Conservation (phyloP, 805 yeast genomes). For the Zygosaccharomyces kombuchaensis region DNA sequence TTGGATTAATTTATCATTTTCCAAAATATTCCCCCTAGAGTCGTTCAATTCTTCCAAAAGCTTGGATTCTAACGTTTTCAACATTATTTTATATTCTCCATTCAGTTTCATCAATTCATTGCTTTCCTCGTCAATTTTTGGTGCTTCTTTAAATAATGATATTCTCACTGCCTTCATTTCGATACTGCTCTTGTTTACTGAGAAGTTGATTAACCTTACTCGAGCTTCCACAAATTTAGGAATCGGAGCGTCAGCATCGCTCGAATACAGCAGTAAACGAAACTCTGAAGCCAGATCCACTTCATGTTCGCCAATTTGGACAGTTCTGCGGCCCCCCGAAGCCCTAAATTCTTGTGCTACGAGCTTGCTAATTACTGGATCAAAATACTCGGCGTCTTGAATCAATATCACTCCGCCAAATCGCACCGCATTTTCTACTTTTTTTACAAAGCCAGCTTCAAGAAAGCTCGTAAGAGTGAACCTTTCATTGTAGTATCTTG, state of each 20-base stretch:
- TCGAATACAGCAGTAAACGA: constrained; percentile 55
- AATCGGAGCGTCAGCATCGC: constrained; percentile 46
- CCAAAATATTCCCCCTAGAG: constrained; percentile 59
- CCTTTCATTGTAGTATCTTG: constrained; percentile 30
- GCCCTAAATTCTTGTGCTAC: constrained; percentile 54
- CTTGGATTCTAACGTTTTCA: constrained; percentile 54
- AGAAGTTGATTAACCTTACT: constrained; percentile 61
- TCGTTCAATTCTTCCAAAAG: constrained; percentile 55
- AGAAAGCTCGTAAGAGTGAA: constrained; percentile 63
- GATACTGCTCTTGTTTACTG: constrained; percentile 64
- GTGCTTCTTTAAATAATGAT: constrained; percentile 51
- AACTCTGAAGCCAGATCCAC: constrained; percentile 68
- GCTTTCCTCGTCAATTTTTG: constrained; percentile 62
- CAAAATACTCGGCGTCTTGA: constrained; percentile 74
- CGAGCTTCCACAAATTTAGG: constrained; percentile 59
- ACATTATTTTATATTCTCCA: constrained; percentile 52
- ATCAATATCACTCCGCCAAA: constrained; percentile 76
- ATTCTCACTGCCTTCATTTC: constrained; percentile 58
- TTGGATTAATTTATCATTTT: constrained; percentile 54
- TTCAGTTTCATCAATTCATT: constrained; percentile 49
- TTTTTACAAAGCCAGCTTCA: constrained; percentile 60
- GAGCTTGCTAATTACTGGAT: constrained; percentile 66
- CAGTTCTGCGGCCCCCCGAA: constrained; percentile 65
- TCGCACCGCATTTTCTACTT: constrained; percentile 72
- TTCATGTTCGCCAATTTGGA: constrained; percentile 56